Base-by-base conservation (phyloP, 1,139 yeast species). In the Hemisphaericaspora xylofermentans region DNA sequence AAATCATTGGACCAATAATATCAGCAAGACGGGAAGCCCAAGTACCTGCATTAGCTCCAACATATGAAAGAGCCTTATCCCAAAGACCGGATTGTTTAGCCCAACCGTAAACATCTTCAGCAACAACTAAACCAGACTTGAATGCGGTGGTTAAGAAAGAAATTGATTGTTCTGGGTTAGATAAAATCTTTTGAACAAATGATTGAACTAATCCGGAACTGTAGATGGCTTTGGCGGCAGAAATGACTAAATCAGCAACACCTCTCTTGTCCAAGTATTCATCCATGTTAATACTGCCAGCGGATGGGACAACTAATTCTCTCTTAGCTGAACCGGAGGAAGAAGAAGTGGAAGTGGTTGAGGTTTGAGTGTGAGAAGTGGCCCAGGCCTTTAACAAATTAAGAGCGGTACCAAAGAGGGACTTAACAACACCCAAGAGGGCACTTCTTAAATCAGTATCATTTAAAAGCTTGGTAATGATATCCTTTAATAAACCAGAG, bases 221-320 rank as follows among this genome's bases (percentile, higher is more conserved):
- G 51, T 59, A 54, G 46, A 72, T 62, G 43, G 56, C 60, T 17
- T 41, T 39, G 44, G 61, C 63, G 43, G 71, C 56, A 36, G 55
- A 49, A 15, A 56, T 33, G 42, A 70, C 54, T 41, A 66, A 55
- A 17, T 60, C 52, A 32, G 56, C 43, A 36, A 68, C 46, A 53
- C 69, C 76, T 63, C 74, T 68, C 65, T 69, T 68, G 48, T 57
- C 58, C 45, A 70, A 51, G 53, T 48, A 59, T 42, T 60, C 65
- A 28, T 38, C 30, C 28, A 38, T 44, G 33, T 53, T 54, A 21
- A 29, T 32, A 25, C 28, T 35, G 13, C 43, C 36, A 21, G 51
- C 42, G 30, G 58, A 39, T 22, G 61, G 32, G 32, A 60, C 35
- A 17, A 55, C 41, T 28, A 60, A 41, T 25, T 63, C 40, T 26